A percentile compares a stretch with the other conserved stretches of the same genome.
Evolutionary conservation across 371 early-diverging fungal species (phyloP).

Genomic region (Actinomortierella ambigua): DNA sequence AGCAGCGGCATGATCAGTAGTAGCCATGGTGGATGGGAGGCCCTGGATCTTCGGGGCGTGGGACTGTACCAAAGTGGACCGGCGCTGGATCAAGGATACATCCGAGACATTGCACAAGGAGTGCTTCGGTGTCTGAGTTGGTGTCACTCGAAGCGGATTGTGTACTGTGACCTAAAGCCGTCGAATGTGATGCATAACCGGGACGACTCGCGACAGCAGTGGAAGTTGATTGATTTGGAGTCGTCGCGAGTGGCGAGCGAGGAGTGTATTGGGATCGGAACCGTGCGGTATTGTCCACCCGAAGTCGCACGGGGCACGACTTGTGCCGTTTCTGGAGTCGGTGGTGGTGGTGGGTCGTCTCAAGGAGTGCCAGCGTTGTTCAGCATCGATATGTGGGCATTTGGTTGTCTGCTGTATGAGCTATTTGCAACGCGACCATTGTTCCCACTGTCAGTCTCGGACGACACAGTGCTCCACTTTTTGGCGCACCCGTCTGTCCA

Average conservation of each 20-base stretch:
- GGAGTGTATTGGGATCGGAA: slow-evolving; percentile 29
- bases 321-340: too few relatives aligned
- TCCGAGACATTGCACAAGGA: slow-evolving; percentile 38
- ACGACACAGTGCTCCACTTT: slow-evolving; percentile 25
- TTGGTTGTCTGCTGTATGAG: slow-evolving; percentile 41
- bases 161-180: slow-evolving; percentile 39
- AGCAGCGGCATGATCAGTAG: too few relatives aligned
- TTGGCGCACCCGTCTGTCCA: slow-evolving; percentile 25
- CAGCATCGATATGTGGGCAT: slow-evolving; percentile 44
- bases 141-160: slow-evolving; percentile 42
- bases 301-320: slow-evolving; percentile 36
- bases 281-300: slow-evolving; percentile 34
- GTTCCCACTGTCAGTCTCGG: slow-evolving; percentile 15
- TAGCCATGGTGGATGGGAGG: too few relatives aligned
- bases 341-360: slow-evolving; percentile 9
- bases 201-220: slow-evolving; percentile 38
- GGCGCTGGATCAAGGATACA: slow-evolving; percentile 31
- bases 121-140: slow-evolving; percentile 32
- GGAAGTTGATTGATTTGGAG: slow-evolving; percentile 41
- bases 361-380: slow-evolving; percentile 24
- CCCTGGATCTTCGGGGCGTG: slow-evolving; percentile 18
- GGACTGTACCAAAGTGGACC: slow-evolving; percentile 25
- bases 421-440: slow-evolving; percentile 32
- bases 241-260: slow-evolving; percentile 28
- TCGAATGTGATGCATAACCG: slow-evolving; percentile 44